Percentiles rank a stretch among this genome's conserved stretches.
phyloP scores from a whole-genome alignment of 2,329 filamentous ascomycete species.

The Alternaria angustiovoidea region DNA sequence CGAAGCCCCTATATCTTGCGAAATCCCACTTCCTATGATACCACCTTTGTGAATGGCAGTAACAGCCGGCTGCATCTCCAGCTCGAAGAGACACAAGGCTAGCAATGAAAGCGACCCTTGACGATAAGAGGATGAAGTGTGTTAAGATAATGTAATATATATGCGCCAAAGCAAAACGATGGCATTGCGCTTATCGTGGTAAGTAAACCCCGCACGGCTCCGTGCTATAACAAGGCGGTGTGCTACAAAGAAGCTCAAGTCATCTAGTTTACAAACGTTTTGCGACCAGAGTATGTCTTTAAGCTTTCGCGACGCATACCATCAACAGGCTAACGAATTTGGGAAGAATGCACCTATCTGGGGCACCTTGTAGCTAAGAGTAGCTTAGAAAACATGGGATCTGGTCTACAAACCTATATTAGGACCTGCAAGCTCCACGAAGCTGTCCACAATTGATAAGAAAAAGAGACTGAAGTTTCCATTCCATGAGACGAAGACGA shows the following conservation, averaged over 20 bases:
- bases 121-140: too few relatives aligned
- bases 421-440: not conserved
- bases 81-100: too few relatives aligned
- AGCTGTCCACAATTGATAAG: not conserved
- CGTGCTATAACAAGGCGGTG: not conserved
- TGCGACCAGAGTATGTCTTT: not conserved
- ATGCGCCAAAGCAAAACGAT: too few relatives aligned
- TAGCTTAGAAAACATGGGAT: not conserved
- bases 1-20: too few relatives aligned
- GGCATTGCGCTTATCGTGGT: not conserved
- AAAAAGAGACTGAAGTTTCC: not conserved
- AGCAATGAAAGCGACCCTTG: too few relatives aligned
- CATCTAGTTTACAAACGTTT: not conserved
- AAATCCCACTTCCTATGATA: too few relatives aligned
- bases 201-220: not conserved
- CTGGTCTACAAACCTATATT: too few relatives aligned
- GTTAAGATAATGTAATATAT: not conserved
- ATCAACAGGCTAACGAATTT: not conserved
- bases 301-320: not conserved
- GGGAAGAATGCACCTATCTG: not conserved
- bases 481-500: not conserved
- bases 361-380: not conserved
- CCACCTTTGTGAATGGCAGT: not conserved
- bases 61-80: not conserved
- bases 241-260: not conserved